Base-by-base conservation (phyloP, 371 early-diverging fungal genomes). In the Fennellomyces sp. region DNA sequence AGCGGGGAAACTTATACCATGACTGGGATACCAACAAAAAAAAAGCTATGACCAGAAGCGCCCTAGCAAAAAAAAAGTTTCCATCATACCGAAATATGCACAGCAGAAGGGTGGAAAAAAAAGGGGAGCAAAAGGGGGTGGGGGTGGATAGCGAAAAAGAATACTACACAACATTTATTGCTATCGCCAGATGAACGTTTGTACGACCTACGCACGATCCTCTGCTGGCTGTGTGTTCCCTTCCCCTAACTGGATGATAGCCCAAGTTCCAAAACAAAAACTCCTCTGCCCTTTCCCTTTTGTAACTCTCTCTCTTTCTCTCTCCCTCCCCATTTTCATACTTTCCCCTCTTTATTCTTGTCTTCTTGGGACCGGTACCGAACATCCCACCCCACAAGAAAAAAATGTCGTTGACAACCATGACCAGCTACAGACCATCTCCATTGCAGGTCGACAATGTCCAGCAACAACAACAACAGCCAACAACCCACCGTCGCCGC, bases 391-490 rank as follows among this genome's bases (percentile, higher is more conserved):
- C 41, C 10, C 39, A 51, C 28, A 28, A 36, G 33, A 31, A 13
- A 27, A 27, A 47, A 31, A 31, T 39, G 39, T n/a, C 15, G 39
- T 38, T 56, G 30, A 26, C 45, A 47, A 47, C 13, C 8, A 38
- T 55, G 27, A 17, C 42, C 21, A 35, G 31, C 58, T 13, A 52
- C 50, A 59, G 28, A 21, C 15, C 33, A 6, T 17, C 13, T 38
- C 26, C 31, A 36, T 53, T 31, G n/a, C 38, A 53, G 26, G n/a
- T n/a, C 33, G 26, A 35, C 45, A 52, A 38, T 36, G 31, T 49
- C 52, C 56, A 49, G 29, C 56, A 51, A 30, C 49, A 26, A 12
- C 58, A 27, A 29, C 60, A 39, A 25, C 63, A 3, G 27, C 48
- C 48, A 19, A 25, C 25, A 29, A 25, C 28, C 19, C 17, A 27